Base-by-base conservation (phyloP, 805 yeast genomes). In the Metschnikowia hibisci region DNA sequence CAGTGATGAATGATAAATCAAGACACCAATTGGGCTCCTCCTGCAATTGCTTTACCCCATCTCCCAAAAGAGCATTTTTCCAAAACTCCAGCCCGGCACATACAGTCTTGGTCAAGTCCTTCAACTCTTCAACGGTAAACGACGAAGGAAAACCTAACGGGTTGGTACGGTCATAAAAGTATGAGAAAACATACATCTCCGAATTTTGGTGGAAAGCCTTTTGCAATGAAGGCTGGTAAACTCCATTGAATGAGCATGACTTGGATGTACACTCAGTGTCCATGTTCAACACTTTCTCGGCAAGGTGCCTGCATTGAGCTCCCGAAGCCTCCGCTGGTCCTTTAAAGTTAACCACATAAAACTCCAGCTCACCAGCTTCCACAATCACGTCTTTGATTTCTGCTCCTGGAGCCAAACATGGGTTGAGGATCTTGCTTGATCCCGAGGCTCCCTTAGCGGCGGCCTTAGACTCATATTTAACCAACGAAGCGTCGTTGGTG, bases 221-320 rank as follows among this genome's bases (percentile, higher is more conserved):
- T 34, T 80, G 80, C 56, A 93, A 72, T 4, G 95, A 85, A 7
- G 99, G 99, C 71, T 93, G 99, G 66, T 95, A 95, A 39, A 89
- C 85, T 60, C 99, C 99, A 61, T 91, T 88, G 77, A 93, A 93
- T 2, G 97, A 87, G 65, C 99, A 93, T 42, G 99, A 95, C 45
- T 80, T 77, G 26, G 73, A 60, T 1, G 71, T 61, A 73, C 99
- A 93, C 48, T 74, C 80, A 12, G 77, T 74, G 32, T 89, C 96
- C 69, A 91, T 91, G 69, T 87, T 83, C 60, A 93, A 76, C 32
- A 88, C 78, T 42, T 75, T 61, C 62, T 91, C 98, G 23, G 97
- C 88, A 33, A 93, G 62, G 59, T 70, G 77, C 52, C 96, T 80
- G 71, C 99, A 93, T 65, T 88, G 96, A 35, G 90, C 74, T 5